These are phyloP conservation scores for Penicillium paradoxum DNA, from an alignment of 495 filamentous ascomycete species.

Conservation along the genomic window DNA sequence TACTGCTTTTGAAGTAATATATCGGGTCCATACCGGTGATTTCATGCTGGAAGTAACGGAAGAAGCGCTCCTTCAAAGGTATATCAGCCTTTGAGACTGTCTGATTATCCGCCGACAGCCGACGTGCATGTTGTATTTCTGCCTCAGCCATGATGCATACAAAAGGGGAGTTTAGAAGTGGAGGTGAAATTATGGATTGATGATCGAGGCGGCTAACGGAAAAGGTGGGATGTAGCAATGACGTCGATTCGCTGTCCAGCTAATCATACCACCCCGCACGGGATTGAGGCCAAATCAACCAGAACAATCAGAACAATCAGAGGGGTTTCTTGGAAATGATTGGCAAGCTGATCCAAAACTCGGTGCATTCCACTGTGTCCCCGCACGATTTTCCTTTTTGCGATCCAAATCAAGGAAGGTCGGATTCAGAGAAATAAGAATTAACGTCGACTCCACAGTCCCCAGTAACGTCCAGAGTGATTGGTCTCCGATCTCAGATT, in stretches of 20 bases:
- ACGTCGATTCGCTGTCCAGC: constrained; percentile 21
- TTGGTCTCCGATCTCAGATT: not conserved
- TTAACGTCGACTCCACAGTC: not conserved
- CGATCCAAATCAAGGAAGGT: too few relatives aligned
- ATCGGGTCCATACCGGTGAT: constrained; percentile 51
- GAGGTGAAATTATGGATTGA: not conserved
- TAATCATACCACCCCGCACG: constrained; percentile 24
- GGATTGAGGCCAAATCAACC: not conserved
- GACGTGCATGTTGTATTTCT: constrained; percentile 27
- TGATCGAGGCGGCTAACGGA: not conserved
- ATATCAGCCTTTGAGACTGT: constrained; percentile 39
- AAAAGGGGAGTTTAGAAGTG: not conserved
- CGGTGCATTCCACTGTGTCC: constrained; percentile 1
- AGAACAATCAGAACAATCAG: not conserved
- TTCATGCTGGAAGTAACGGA: constrained; percentile 70
- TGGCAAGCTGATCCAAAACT: not conserved
- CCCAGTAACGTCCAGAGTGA: not conserved
- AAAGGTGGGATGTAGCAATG: constrained; percentile 19
- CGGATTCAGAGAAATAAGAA: not conserved
- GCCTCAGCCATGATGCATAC: constrained; percentile 31
- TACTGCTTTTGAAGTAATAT: not conserved
- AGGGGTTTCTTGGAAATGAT: not conserved
- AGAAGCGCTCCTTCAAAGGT: constrained; percentile 66
- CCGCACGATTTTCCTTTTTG: constrained; percentile 1
- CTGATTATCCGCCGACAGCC: constrained; percentile 40